phyloP scores from a whole-genome alignment of 2,329 filamentous ascomycete species.

The Leptodontidium sp. region DNA sequence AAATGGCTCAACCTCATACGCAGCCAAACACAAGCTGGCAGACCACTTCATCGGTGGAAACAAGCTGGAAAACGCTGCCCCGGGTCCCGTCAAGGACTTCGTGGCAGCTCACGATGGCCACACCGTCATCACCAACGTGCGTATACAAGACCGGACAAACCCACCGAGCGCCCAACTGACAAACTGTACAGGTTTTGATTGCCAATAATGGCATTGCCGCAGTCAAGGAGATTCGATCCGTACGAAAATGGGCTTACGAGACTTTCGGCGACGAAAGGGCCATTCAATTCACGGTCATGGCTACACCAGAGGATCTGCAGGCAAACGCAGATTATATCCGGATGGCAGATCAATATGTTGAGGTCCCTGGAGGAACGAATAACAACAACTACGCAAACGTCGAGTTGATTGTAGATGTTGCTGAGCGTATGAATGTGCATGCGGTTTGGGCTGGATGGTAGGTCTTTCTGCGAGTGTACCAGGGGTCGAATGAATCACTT shows the following conservation, averaged over 20 bases:
- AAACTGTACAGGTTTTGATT: conserved; percentile 79
- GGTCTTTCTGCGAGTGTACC: conserved; percentile 47
- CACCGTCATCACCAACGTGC: conserved; percentile 97
- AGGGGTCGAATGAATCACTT: background rate
- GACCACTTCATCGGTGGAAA: conserved; percentile 98
- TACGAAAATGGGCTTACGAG: conserved; percentile 99
- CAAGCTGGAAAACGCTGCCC: conserved; percentile 79
- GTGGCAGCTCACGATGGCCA: conserved; percentile 89
- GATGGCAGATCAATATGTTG: conserved; percentile 99
- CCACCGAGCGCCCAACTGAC: conserved; percentile 14
- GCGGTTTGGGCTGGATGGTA: conserved; percentile 99
- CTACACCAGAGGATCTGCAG: conserved; percentile 94
- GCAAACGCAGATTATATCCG: conserved; percentile 99
- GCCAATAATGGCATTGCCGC: conserved; percentile 99
- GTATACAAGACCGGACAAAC: conserved; percentile 46
- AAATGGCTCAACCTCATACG: conserved; percentile 72
- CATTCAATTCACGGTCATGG: conserved; percentile 99
- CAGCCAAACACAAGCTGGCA: conserved; percentile 82
- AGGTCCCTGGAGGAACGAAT: conserved; percentile 98
- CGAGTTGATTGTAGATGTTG: conserved; percentile 97
- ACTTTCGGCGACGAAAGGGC: conserved; percentile 98
- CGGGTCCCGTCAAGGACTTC: conserved; percentile 95
- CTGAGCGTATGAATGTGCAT: conserved; percentile 97
- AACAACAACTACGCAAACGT: conserved; percentile 99
- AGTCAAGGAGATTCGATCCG: conserved; percentile 98